Evolutionary conservation across 768 basidiomycete species (phyloP).

Genomic region (Hortiboletus flavorubellus): DNA sequence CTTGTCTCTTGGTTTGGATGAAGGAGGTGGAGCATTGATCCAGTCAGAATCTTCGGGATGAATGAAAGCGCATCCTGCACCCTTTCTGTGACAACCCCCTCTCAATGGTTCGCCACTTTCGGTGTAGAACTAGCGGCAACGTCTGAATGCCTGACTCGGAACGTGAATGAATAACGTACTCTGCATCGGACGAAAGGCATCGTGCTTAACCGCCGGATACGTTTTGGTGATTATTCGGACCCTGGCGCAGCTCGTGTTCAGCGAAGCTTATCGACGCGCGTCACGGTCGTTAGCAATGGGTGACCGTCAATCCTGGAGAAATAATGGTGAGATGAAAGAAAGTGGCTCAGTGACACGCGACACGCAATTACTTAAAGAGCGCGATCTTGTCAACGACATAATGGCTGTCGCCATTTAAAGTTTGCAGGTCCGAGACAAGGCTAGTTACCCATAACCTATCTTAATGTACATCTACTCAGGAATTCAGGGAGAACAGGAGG

Average conservation of each 20-base stretch:
- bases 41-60: conserved; percentile 30
- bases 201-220: conserved; percentile 1
- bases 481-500: background rate
- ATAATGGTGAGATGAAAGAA: background rate
- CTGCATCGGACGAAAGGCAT: conserved; percentile 26
- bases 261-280: conserved; percentile 1
- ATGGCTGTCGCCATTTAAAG: background rate
- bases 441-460: background rate
- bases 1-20: conserved; percentile 9
- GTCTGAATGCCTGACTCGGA: background rate
- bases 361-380: background rate
- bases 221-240: background rate
- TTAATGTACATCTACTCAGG: conserved; percentile 13
- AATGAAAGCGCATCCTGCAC: conserved; percentile 26
- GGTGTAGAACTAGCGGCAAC: conserved; percentile 26
- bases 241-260: background rate
- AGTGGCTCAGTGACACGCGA: conserved; percentile 2
- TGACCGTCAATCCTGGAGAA: background rate
- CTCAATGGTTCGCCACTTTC: conserved; percentile 25
- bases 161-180: conserved; percentile 16
- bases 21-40: conserved; percentile 16
- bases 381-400: background rate
- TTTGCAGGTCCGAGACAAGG: background rate
- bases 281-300: background rate
- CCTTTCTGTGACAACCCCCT: conserved; percentile 26